Evolutionary conservation across 768 basidiomycete genomes (phyloP), one percentile per base, ranked within the genome.

Genomic region (Sporobolomyces pararoseus): DNA sequence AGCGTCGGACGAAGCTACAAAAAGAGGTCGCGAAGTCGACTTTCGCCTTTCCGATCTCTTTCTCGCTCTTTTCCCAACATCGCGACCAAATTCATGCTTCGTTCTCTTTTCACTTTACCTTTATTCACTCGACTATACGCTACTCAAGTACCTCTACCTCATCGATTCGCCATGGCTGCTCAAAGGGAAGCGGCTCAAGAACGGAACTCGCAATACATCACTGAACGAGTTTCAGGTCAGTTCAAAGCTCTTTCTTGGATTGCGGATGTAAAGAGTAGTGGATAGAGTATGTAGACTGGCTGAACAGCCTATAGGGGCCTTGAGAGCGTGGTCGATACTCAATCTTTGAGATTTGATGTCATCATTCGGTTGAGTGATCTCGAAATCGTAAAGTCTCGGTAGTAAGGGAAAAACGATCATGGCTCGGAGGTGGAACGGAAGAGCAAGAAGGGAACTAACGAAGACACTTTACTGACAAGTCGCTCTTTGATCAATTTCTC

Each of bases 111-210:
- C 29, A 14, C 59, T 1, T 16, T 61, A 7, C 59, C 59, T 1
- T 32, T 61, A 4, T 35, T 61, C 32, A 34, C 59, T 9, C 59
- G 59, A 32, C 59, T 61, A 2, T 61, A 61, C 59, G 59, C 59
- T 5, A 49, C 59, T 23, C 59, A 61, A 61, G 59, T 61, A 27
- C 59, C 59, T 2, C 46, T 61, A 21, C 59, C 59, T 23, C 37
- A 47, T 34, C 59, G 32, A 49, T 61, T 49, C 44, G 59, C 59
- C 29, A 61, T 61, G 59, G 27, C 59, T 34, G 21, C 35, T 13
- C 55, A 57, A 37, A 34, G 35, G 3, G 55, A 34, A 35, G 7
- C 39, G 17, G 17, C 59, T 23, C 31, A 29, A 21, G 29, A 35
- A 13, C 13, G 17, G 31, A 44, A 29, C 19, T n/a, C 3, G 25